Evolutionary conservation across 148 eudicot genomes (phyloP).

Genomic region (Camellia granthamiana): DNA sequence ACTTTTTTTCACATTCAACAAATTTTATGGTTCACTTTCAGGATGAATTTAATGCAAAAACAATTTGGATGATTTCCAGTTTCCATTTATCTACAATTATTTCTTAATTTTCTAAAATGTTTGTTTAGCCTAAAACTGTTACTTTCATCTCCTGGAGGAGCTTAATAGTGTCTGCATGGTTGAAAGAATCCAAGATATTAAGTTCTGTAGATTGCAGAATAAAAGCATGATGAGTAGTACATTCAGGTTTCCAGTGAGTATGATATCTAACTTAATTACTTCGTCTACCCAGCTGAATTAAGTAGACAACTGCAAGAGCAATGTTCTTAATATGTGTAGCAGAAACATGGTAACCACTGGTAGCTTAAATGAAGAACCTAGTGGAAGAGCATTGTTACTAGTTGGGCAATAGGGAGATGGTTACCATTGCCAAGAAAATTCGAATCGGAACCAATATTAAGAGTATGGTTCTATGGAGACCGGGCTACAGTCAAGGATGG

Average conservation of each 20-base stretch:
- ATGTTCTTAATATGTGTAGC: not conserved
- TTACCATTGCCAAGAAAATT: too few species aligned
- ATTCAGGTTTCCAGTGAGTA: not conserved
- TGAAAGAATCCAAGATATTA: not conserved
- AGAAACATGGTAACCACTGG: too few species aligned
- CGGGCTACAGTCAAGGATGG: too few species aligned
- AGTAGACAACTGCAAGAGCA: not conserved
- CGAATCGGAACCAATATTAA: too few species aligned
- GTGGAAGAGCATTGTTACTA: too few species aligned
- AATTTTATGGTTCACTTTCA: not conserved
- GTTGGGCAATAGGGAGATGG: too few species aligned
- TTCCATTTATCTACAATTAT: not conserved
- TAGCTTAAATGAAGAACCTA: too few species aligned
- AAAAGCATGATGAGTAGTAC: not conserved
- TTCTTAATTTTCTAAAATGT: not conserved
- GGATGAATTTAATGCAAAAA: not conserved
- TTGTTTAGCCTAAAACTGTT: not conserved
- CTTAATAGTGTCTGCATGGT: too few species aligned
- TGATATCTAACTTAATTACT: not conserved
- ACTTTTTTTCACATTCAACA: not conserved
- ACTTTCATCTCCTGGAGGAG: not conserved
- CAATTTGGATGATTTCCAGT: not conserved
- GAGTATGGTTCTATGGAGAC: too few species aligned
- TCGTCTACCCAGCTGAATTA: conserved; percentile 1
- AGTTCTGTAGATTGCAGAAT: not conserved